Percentiles rank a stretch among this genome's conserved stretches.
phyloP scores from a whole-genome alignment of 1,284 basidiomycete species.

The Pascua sp. region DNA sequence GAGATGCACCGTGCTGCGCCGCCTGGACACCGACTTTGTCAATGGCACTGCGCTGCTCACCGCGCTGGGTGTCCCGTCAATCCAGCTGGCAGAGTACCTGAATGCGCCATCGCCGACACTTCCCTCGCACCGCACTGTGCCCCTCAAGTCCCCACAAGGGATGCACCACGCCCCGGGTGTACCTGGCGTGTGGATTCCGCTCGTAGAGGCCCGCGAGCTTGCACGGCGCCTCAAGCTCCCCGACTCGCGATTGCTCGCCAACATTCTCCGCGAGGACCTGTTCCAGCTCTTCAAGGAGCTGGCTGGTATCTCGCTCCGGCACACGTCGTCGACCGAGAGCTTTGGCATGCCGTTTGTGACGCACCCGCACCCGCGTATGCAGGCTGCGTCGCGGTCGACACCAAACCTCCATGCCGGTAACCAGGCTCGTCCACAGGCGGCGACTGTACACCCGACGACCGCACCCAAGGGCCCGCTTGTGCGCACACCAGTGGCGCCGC shows the following conservation, averaged over 20 bases:
- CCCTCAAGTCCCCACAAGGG: slow-evolving; percentile 19
- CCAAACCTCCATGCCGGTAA: slow-evolving; percentile 9
- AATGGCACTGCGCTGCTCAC: slow-evolving; percentile 40
- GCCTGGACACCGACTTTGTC: slow-evolving; percentile 46
- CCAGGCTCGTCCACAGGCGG: slow-evolving; percentile 5
- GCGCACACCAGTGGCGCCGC: slow-evolving; percentile 30
- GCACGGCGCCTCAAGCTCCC: slow-evolving; percentile 25
- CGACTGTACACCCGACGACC: background rate
- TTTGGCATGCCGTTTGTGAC: slow-evolving; percentile 33
- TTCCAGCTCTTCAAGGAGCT: slow-evolving; percentile 38
- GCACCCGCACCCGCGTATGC: slow-evolving; percentile 15
- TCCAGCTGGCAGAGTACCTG: slow-evolving; percentile 28
- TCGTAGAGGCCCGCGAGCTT: slow-evolving; percentile 33
- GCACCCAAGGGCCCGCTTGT: slow-evolving; percentile 33
- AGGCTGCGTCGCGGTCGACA: slow-evolving; percentile 3
- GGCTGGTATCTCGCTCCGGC: slow-evolving; percentile 35
- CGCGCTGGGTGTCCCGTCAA: slow-evolving; percentile 31
- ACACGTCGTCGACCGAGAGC: slow-evolving; percentile 28
- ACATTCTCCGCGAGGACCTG: slow-evolving; percentile 36
- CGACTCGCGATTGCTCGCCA: slow-evolving; percentile 24
- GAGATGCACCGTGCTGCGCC: slow-evolving; percentile 30
- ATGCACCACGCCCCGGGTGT: slow-evolving; percentile 33
- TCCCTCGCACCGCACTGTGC: slow-evolving; percentile 27
- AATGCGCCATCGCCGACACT: slow-evolving; percentile 24
- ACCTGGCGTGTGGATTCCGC: slow-evolving; percentile 38